Evolutionary conservation across 805 yeast genomes (phyloP).

Genomic region (Diddensiella transvaalensis): DNA sequence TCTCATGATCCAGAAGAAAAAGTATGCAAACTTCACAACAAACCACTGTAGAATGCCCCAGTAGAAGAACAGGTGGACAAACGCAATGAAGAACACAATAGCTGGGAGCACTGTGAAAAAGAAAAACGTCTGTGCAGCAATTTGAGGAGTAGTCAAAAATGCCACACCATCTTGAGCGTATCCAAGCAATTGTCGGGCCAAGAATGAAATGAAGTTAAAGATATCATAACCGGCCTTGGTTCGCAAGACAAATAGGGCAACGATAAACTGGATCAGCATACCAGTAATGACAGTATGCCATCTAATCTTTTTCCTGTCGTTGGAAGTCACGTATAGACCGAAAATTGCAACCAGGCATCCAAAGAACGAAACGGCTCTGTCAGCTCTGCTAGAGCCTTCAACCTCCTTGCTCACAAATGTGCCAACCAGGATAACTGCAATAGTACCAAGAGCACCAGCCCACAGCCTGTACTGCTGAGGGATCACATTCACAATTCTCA

Average conservation of each 20-base stretch:
- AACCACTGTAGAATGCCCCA: slow-evolving; percentile 59
- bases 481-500: slow-evolving; percentile 30
- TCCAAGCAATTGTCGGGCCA: slow-evolving; percentile 54
- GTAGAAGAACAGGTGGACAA: slow-evolving; percentile 57
- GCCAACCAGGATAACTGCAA: slow-evolving; percentile 50
- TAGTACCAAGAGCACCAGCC: slow-evolving; percentile 43
- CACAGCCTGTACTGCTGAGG: slow-evolving; percentile 43
- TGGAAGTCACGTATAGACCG: slow-evolving; percentile 45
- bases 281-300: slow-evolving; percentile 63
- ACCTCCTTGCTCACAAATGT: slow-evolving; percentile 49
- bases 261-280: slow-evolving; percentile 53
- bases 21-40: slow-evolving; percentile 51
- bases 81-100: slow-evolving; percentile 59
- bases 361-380: slow-evolving; percentile 56
- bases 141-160: slow-evolving; percentile 45
- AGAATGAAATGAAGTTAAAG: slow-evolving; percentile 55
- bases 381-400: slow-evolving; percentile 44
- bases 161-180: slow-evolving; percentile 62
- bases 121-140: slow-evolving; percentile 44
- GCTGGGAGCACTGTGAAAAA: slow-evolving; percentile 60
- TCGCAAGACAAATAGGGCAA: slow-evolving; percentile 59
- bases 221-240: slow-evolving; percentile 58
- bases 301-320: slow-evolving; percentile 42
- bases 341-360: slow-evolving; percentile 49
- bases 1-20: slow-evolving; percentile 57